Evolutionary conservation across 2,329 filamentous ascomycete species (phyloP), one percentile per base, ranked within the genome.

Genomic region (Thelonectria discophora): DNA sequence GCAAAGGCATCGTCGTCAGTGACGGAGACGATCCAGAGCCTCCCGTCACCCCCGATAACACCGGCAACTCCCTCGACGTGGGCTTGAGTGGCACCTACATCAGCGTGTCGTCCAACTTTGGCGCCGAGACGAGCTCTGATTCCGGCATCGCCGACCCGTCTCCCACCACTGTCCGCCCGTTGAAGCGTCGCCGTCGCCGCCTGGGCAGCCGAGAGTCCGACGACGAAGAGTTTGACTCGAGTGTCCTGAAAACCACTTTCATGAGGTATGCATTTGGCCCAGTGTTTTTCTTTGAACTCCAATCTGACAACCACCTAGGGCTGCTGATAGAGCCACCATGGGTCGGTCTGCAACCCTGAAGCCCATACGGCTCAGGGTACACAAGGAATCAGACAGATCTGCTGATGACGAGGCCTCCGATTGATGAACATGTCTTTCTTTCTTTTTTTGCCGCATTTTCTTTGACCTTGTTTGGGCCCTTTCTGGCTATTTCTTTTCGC

Each of bases 121-220:
- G 12, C 6, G 13, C 50, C 2, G 43, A 32, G 10, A 55, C 50
- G 8, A 58, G 53, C 8, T 47, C 57, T 3, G 65, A 54, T 21
- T 60, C 65, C 1, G 52, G 34, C 4, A 40, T 69, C 40, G 64
- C 65, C 8, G 43, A 54, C 1, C 42, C 66, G 0, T 56, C 61
- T 9, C 32, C 67, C 4, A 55, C 57, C 2, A 42, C 46, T 1
- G 27, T 17, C 5, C 47, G 42, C 5, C 32, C 48, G 2, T 1
- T n/a, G 13, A 62, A 37, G 42, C 42, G n/a, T 13, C 13, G 20
- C 18, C 48, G 48, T 34, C 34, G 34, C 12, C 45, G 20, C 5
- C 12, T 47, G 6, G 24, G 1, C 20, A 47, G 3, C 13, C 21
- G 27, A 15, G 45, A 47, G 20, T n/a, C 21, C 5, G 21, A 27